A percentile compares a stretch with the other conserved stretches of the same genome.
Conservation (phyloP, 805 yeast genomes). For the Teunomyces cretensis region DNA sequence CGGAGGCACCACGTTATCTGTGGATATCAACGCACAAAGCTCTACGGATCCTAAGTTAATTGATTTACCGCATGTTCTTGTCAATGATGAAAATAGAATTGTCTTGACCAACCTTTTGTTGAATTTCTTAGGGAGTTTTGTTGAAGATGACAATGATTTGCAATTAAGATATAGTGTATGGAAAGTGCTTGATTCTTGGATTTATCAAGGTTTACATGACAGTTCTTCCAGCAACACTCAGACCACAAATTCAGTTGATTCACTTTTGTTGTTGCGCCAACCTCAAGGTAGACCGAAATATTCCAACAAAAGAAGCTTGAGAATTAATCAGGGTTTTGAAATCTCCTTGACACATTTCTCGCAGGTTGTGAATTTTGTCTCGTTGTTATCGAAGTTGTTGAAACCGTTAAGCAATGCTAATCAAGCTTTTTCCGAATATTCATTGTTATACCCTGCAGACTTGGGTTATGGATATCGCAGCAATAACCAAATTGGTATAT, state of each 20-base stretch:
- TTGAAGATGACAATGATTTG: slow-evolving; percentile 36
- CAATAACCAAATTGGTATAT: slow-evolving; percentile 54
- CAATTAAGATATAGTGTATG: slow-evolving; percentile 53
- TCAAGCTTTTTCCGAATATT: slow-evolving; percentile 31
- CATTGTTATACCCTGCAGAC: slow-evolving; percentile 57
- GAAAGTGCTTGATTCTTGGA: slow-evolving; percentile 70
- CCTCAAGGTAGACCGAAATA: slow-evolving; percentile 16
- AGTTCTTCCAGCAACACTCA: not conserved
- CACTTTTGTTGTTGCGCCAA: slow-evolving; percentile 6
- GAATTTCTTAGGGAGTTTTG: slow-evolving; percentile 52
- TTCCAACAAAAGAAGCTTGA: slow-evolving; percentile 16
- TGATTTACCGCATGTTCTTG: slow-evolving; percentile 21
- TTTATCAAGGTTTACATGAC: slow-evolving; percentile 40
- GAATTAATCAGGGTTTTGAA: slow-evolving; percentile 28
- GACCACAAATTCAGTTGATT: slow-evolving; percentile 1
- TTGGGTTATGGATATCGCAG: slow-evolving; percentile 60
- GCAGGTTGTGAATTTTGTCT: slow-evolving; percentile 64
- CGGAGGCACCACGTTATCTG: slow-evolving; percentile 12
- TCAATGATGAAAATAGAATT: slow-evolving; percentile 38
- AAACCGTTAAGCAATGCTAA: slow-evolving; percentile 18
- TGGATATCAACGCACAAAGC: slow-evolving; percentile 10
- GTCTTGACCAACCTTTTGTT: slow-evolving; percentile 41
- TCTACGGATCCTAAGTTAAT: slow-evolving; percentile 13
- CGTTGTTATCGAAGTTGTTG: slow-evolving; percentile 49
- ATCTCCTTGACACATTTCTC: slow-evolving; percentile 49